Base-by-base conservation (phyloP, 2,329 filamentous ascomycete genomes). In the Beauveria medogensis region DNA sequence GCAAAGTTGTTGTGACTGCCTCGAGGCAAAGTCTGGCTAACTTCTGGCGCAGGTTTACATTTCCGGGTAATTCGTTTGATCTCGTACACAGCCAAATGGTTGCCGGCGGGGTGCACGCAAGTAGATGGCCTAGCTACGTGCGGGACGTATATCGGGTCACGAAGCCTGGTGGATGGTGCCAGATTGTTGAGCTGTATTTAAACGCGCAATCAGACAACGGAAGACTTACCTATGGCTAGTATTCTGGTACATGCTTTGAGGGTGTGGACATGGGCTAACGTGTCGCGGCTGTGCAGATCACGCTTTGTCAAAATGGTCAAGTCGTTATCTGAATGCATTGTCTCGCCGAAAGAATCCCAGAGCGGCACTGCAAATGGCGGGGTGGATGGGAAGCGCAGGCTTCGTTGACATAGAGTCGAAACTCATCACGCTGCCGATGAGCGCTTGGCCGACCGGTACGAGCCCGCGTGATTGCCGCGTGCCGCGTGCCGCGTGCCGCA, bases 131-230 rank as follows among this genome's bases (percentile, higher is more conserved):
- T 60, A 80, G 80, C 37, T 96, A 95, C 72, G 73, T 96, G 65
- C 78, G 80, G 66, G 92, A 96, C 67, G 89, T 96, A 63, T 82
- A 84, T 65, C 80, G 84, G 24, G 81, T 91, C 10, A 76, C 92
- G 64, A 87, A 84, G 55, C 87, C 86, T 6, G 88, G 87, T 2
- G 92, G 92, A 1, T 96, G 91, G 91, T 82, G 89, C 62, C 91
- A 96, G 69, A 87, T 96, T 81, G 83, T 90, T n/a, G 92, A 96
- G 70, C 83, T 92, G 67, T 91, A 95, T 69, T 88, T 87, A 72
- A 91, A 91, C 65, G 86, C 90, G 28, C 92, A 96, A 71, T 96
- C 91, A 0, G 86, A 93, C 66, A 95, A 90, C 67, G 91, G 91
- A 5, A 85, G 84, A n/a, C 75, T 94, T 67, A 86, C 84, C 12